Base-by-base conservation (phyloP, 108 stramenopile genomes). In the Discostella pseudostelligera region DNA sequence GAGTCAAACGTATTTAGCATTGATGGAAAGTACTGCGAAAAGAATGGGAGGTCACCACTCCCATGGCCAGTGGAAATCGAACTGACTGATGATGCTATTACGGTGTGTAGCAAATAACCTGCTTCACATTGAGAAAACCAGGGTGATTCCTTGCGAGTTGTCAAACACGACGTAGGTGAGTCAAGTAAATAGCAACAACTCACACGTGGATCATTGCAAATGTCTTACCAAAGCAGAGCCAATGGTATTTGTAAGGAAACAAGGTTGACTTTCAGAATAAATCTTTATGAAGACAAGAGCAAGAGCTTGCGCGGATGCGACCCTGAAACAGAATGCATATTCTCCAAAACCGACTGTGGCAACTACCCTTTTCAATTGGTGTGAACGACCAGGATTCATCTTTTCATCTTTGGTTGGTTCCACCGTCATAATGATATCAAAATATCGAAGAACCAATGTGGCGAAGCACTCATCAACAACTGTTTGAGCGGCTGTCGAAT, bases 91-190 rank as follows among this genome's bases (percentile, higher is more conserved):
- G 68, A 61, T 21, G 56, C 22, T 12, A 69, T 60, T n/a, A 57
- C 47, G 39, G n/a, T 59, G 39, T 53, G 49, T 9, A 81, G 76
- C 7, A 81, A 45, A 47, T 66, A 78, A 16, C 59, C 64, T 28
- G 81, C 76, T 59, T 81, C 81, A 47, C 70, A 78, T 46, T 81
- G 81, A 59, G 37, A 32, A 24, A 74, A 39, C 81, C 76, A 81
- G 17, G 81, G 81, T 19, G 81, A 81, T 35, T 59, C n/a, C n/a
- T n/a, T n/a, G n/a, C n/a, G n/a, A n/a, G n/a, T n/a, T n/a, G n/a
- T n/a, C n/a, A n/a, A n/a, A n/a, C n/a, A n/a, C n/a, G n/a, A n/a
- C n/a, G n/a, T n/a, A n/a, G n/a, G n/a, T n/a, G n/a, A n/a, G n/a
- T n/a, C n/a, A n/a, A n/a, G n/a, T n/a, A n/a, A n/a, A n/a, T n/a